Percentiles rank a stretch among this genome's conserved stretches.
These are phyloP conservation scores for Albugo candida DNA, from an alignment of 352 stramenopile species.

Conservation along the genomic window DNA sequence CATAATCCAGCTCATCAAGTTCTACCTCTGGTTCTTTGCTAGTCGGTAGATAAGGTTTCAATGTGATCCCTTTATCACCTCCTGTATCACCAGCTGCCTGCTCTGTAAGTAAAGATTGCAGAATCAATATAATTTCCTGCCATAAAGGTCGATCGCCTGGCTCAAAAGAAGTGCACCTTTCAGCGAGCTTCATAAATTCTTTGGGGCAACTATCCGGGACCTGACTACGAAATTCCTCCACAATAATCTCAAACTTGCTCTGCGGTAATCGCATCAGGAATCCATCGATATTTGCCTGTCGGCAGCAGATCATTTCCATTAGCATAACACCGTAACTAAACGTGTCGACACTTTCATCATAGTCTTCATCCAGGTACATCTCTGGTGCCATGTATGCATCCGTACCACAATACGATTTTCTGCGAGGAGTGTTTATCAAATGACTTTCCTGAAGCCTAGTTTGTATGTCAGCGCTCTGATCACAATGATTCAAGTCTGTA, in stretches of 20 bases:
- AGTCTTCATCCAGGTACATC: constrained; percentile 11
- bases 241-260: constrained; percentile 48
- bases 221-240: constrained; percentile 41
- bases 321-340: constrained; percentile 75
- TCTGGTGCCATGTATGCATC: constrained; percentile 34
- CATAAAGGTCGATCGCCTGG: constrained; percentile 29
- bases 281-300: constrained; percentile 48
- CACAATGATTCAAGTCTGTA: constrained; percentile 29
- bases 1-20: constrained; percentile 24
- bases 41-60: too few relatives aligned
- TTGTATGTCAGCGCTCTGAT: constrained; percentile 4
- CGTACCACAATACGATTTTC: constrained; percentile 76
- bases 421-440: constrained; percentile 16
- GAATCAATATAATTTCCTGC: too few relatives aligned
- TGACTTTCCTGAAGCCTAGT: constrained; percentile 7
- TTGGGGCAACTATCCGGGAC: constrained; percentile 39
- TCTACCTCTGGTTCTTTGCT: constrained; percentile 26
- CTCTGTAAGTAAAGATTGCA: too few relatives aligned
- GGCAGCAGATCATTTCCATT: constrained; percentile 76
- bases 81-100: too few relatives aligned
- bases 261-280: constrained; percentile 71
- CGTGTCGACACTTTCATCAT: constrained; percentile 61
- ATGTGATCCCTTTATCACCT: too few relatives aligned
- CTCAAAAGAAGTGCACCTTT: constrained; percentile 64
- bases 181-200: constrained; percentile 29